These are phyloP conservation scores for Gossypium mustelinum DNA, from an alignment of 345 rosid species.

Conservation along the genomic window DNA sequence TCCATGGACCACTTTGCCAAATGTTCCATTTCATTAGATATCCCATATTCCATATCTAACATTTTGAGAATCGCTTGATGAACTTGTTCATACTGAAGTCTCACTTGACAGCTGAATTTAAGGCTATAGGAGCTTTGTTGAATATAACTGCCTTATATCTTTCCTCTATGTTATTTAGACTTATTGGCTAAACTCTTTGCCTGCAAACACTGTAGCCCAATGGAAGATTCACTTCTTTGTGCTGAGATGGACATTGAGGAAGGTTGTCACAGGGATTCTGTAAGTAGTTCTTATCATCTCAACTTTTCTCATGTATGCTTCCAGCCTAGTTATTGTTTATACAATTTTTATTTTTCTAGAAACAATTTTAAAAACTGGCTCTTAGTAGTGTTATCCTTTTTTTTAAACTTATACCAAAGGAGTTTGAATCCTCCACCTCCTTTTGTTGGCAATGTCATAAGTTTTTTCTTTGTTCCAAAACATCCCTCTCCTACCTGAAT, in stretches of 20 bases:
- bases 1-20: background rate
- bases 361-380: background rate
- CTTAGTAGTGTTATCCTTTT: background rate
- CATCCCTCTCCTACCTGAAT: background rate
- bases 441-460: background rate
- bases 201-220: constrained; percentile 40
- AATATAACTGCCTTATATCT: background rate
- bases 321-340: background rate
- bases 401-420: background rate
- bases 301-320: background rate
- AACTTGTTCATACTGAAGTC: background rate
- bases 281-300: constrained; percentile 2
- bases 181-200: constrained; percentile 14
- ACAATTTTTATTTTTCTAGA: background rate
- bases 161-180: constrained; percentile 9
- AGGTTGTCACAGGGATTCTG: constrained; percentile 13
- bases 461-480: background rate
- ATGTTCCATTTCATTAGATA: background rate
- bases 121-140: background rate
- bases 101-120: background rate
- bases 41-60: background rate
- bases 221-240: constrained; percentile 59
- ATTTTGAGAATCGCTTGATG: background rate
- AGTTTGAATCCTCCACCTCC: background rate
- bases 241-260: constrained; percentile 38